Conservation (phyloP, 1,139 yeast species). For the Suhomyces chickasaworum region DNA sequence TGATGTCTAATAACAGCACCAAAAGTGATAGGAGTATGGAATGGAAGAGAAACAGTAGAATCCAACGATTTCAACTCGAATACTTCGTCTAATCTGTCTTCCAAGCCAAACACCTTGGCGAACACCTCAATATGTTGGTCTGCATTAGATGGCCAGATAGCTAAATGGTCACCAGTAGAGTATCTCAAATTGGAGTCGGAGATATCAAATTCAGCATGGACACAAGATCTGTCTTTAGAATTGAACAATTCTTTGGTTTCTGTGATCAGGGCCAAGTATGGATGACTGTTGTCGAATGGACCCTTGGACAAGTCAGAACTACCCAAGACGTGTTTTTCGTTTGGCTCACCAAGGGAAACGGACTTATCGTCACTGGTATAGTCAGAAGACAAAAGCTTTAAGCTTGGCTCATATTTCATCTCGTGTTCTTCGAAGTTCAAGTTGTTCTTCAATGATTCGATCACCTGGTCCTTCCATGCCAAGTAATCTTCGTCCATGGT, state of each 20-base stretch:
- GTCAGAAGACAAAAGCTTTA: slow-evolving; percentile 46
- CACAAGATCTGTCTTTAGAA: slow-evolving; percentile 70
- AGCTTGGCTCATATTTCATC: slow-evolving; percentile 72
- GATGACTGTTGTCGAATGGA: slow-evolving; percentile 83
- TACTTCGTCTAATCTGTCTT: slow-evolving; percentile 53
- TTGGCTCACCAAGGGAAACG: slow-evolving; percentile 87
- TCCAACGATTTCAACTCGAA: slow-evolving; percentile 73
- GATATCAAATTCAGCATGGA: slow-evolving; percentile 88
- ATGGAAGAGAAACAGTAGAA: slow-evolving; percentile 68
- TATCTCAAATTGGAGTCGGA: slow-evolving; percentile 75
- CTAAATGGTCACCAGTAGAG: slow-evolving; percentile 94
- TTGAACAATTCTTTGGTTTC: slow-evolving; percentile 70
- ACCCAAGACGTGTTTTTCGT: slow-evolving; percentile 56
- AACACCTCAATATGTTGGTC: slow-evolving; percentile 71
- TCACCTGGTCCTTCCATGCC: slow-evolving; percentile 83
- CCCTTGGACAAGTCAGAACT: slow-evolving; percentile 55
- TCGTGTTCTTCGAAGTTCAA: slow-evolving; percentile 76
- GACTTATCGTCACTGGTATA: slow-evolving; percentile 33
- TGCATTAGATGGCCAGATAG: slow-evolving; percentile 91
- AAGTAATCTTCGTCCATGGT: slow-evolving; percentile 94
- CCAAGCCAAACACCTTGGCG: slow-evolving; percentile 62
- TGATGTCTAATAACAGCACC: slow-evolving; percentile 86
- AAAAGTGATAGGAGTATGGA: slow-evolving; percentile 90
- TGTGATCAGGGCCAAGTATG: slow-evolving; percentile 73
- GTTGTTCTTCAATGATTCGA: slow-evolving; percentile 65